phyloP scores from a whole-genome alignment of 192 early-diverging fungal species.

The Chytriomyces sp. region DNA sequence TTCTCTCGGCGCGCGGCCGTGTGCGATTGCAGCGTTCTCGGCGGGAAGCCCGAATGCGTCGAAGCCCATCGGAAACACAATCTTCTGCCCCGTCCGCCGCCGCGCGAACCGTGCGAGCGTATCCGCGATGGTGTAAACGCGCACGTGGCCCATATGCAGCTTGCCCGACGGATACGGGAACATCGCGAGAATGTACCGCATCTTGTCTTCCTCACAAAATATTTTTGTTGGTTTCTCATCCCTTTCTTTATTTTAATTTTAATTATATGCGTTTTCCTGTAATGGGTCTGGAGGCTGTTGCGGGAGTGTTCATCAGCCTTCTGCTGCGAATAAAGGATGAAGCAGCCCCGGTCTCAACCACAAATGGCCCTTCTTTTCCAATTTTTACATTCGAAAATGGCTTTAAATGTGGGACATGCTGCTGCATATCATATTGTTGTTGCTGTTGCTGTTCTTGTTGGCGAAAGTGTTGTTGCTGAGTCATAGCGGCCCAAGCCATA shows the following conservation, averaged over 20 bases:
- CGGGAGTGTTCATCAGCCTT: not conserved
- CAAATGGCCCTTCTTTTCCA: not conserved
- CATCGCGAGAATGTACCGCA: conserved; percentile 82
- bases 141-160: conserved; percentile 94
- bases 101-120: conserved; percentile 70
- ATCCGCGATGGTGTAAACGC: conserved; percentile 95
- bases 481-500: not conserved
- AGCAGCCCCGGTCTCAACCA: not conserved
- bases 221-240: not conserved
- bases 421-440: too few relatives aligned
- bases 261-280: too few relatives aligned
- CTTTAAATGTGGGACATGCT: too few relatives aligned
- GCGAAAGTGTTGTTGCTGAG: conserved; percentile 6
- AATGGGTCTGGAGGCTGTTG: too few relatives aligned
- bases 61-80: conserved; percentile 93
- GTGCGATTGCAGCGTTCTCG: conserved; percentile 93
- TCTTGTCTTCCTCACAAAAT: too few relatives aligned
- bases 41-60: conserved; percentile 98
- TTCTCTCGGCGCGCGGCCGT: conserved; percentile 69
- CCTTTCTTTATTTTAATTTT: not conserved
- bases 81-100: not conserved
- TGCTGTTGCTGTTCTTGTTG: too few relatives aligned
- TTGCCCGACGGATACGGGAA: conserved; percentile 94
- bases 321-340: not conserved
- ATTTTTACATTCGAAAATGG: not conserved